Conservation (phyloP, 768 basidiomycete genomes). For the Agaricus blazei region DNA sequence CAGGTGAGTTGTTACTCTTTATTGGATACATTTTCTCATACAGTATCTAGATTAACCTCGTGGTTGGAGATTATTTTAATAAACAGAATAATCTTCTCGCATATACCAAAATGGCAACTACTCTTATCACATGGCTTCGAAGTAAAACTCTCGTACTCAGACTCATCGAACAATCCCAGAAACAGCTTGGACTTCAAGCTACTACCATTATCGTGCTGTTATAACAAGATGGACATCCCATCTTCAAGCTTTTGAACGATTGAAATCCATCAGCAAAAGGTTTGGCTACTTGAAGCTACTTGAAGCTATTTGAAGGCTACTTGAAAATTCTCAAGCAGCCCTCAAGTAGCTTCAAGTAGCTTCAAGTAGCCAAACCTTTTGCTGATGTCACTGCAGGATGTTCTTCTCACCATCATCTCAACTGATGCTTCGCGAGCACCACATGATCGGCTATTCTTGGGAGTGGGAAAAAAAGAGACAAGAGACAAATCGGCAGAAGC, state of each 20-base stretch:
- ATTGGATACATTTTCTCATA: too few relatives aligned
- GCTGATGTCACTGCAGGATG: constrained; percentile 5
- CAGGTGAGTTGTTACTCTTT: too few relatives aligned
- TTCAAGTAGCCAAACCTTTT: too few relatives aligned
- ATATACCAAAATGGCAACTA: constrained; percentile 15
- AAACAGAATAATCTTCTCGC: constrained; percentile 12
- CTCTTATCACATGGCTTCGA: constrained; percentile 27
- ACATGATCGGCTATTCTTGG: too few relatives aligned
- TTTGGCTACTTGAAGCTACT: too few relatives aligned
- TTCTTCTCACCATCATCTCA: constrained; percentile 1
- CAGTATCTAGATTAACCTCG: constrained; percentile 18
- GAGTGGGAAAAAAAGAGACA: too few relatives aligned
- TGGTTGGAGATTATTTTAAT: constrained; percentile 28
- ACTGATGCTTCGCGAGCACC: not conserved
- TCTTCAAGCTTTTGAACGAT: constrained; percentile 20
- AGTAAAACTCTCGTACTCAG: constrained; percentile 25
- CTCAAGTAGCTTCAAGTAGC: too few relatives aligned
- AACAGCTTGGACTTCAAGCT: not conserved
- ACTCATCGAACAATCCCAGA: constrained; percentile 2
- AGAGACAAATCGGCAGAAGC: too few relatives aligned
- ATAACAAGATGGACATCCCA: constrained; percentile 30
- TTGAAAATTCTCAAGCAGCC: too few relatives aligned
- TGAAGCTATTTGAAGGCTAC: too few relatives aligned
- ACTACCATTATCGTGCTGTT: constrained; percentile 21
- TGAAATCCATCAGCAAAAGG: constrained; percentile 21